These are phyloP conservation scores for Kwoniella europaea DNA, from an alignment of 768 basidiomycete species.

Conservation along the genomic window DNA sequence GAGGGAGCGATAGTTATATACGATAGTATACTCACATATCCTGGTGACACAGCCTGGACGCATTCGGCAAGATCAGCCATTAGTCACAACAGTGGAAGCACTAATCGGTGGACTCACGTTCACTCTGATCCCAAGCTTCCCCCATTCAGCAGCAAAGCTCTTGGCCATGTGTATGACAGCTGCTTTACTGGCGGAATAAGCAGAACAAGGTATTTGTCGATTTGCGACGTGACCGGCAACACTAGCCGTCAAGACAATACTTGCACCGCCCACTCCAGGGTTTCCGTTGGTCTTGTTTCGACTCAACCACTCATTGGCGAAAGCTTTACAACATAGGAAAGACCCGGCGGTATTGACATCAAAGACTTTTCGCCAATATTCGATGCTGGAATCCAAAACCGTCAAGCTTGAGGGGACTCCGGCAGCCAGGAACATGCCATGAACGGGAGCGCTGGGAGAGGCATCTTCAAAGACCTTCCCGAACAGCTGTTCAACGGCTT, in stretches of 20 bases:
- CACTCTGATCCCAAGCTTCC: constrained; percentile 50
- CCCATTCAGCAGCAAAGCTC: constrained; percentile 58
- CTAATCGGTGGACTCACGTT: constrained; percentile 47
- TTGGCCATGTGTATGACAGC: constrained; percentile 56
- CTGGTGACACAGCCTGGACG: constrained; percentile 47
- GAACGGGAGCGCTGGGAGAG: constrained; percentile 15
- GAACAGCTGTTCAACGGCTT: constrained; percentile 12
- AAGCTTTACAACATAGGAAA: constrained; percentile 30
- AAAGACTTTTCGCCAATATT: constrained; percentile 41
- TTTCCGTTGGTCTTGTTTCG: constrained; percentile 6
- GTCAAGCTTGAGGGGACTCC: constrained; percentile 40
- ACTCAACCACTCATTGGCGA: constrained; percentile 30
- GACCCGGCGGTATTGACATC: constrained; percentile 49
- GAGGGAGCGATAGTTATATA: neutral
- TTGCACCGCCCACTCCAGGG: constrained; percentile 27
- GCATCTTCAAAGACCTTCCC: constrained; percentile 21
- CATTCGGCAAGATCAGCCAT: constrained; percentile 1
- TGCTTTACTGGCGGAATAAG: constrained; percentile 57
- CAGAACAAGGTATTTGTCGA: constrained; percentile 31
- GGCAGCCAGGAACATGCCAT: constrained; percentile 33
- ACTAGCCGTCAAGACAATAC: constrained; percentile 42
- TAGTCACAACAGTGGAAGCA: neutral
- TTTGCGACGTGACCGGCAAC: constrained; percentile 42
- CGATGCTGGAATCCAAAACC: constrained; percentile 32
- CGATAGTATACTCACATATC: constrained; percentile 34